Evolutionary conservation across 2,329 filamentous ascomycete species (phyloP), one percentile per base, ranked within the genome.

Genomic region (Lachnellula hyalina): DNA sequence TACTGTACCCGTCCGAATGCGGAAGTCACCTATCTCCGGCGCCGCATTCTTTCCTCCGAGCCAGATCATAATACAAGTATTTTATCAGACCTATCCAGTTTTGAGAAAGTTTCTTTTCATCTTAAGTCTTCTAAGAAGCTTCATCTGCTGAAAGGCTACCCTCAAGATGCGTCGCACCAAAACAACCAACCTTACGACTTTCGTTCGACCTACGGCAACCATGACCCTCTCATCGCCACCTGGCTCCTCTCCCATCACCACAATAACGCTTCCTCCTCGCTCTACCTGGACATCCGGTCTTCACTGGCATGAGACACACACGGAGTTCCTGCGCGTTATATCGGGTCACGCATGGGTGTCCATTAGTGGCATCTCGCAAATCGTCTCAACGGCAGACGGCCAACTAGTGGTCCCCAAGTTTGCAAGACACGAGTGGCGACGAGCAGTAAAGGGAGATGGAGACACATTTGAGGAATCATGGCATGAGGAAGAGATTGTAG

Each of bases 301-400:
- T 5, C 59, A 61, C 41, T 60, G 52, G 54, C 61, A 62, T 45
- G 58, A 55, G 45, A 58, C 51, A 17, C 61, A 62, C 15, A 62
- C 58, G 4, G 61, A 62, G 42, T 61, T 52, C 45, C 58, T 62
- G 32, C 34, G 45, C 8, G 48, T 62, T 8, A 19, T 61, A 5
- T 47, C 50, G 14, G 61, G 61, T 5, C 41, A 42, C 1, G 61
- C 58, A 1, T 48, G 53, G 12, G 48, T 61, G 11, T 57, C 58
- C 5, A 42, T 61, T n/a, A 34, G 51, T 15, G 49, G 52, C 2
- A 41, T 15, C 11, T 56, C 56, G 1, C 19, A 44, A 12, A 54
- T 38, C 5, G 53, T 54, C 46, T 58, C 55, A 1, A 4, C 53
- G 0, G 7, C 23, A 8, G 47, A 56, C 23, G 61, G 61, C 3